phyloP scores from a whole-genome alignment of 495 filamentous ascomycete species.

The Aspergillus bertholletiae region DNA sequence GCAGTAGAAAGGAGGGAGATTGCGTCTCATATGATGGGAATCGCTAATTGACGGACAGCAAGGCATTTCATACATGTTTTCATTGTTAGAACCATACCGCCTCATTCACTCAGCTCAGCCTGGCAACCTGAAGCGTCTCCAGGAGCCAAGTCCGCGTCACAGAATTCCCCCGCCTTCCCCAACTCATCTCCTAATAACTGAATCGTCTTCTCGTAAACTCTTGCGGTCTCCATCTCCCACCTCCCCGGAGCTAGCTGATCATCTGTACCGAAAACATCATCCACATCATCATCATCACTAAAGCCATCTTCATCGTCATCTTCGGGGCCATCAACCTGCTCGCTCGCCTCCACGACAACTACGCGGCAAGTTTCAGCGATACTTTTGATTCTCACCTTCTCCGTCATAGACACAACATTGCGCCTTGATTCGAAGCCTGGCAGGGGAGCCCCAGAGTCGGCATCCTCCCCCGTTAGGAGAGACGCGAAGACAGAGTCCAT shows the following conservation, averaged over 20 bases:
- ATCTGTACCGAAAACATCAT: constrained; percentile 24
- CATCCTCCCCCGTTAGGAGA: constrained; percentile 62
- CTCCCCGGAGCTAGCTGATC: constrained; percentile 21
- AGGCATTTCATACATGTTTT: too few species aligned
- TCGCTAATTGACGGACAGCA: too few species aligned
- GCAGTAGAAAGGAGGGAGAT: not conserved
- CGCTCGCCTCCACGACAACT: constrained; percentile 52
- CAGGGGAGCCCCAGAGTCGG: constrained; percentile 58
- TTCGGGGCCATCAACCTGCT: constrained; percentile 33
- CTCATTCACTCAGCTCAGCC: not conserved
- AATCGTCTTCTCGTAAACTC: constrained; percentile 76
- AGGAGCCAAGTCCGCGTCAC: constrained; percentile 6
- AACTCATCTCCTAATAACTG: constrained; percentile 63
- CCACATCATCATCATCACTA: constrained; percentile 25
- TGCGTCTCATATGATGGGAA: too few species aligned
- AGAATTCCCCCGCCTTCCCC: constrained; percentile 29
- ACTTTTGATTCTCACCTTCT: constrained; percentile 80
- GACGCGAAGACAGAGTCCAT: constrained; percentile 74
- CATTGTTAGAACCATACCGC: too few species aligned
- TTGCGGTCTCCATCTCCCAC: constrained; percentile 66
- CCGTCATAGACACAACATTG: constrained; percentile 54
- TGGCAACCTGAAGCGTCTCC: not conserved
- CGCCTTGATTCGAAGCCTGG: constrained; percentile 57
- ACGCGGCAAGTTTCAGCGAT: constrained; percentile 68
- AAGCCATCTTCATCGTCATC: constrained; percentile 34